A percentile compares a stretch with the other conserved stretches of the same genome.
Conservation (phyloP, 441 rosid genomes). For the Dalechampia spathulata region DNA sequence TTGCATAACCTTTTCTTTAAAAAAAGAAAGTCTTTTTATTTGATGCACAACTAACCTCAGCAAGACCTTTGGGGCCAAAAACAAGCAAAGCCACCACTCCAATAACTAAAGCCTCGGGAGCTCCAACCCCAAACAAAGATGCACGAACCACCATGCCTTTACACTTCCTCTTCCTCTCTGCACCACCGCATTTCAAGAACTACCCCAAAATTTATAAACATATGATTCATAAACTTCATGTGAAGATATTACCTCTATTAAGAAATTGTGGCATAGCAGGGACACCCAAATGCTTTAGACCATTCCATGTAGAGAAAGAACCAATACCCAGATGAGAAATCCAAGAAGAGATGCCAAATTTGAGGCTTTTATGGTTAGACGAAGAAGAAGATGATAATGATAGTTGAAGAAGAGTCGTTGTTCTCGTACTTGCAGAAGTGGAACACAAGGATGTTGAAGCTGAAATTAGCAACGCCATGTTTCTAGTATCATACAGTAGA, state of each 20-base stretch:
- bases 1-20: too few relatives aligned
- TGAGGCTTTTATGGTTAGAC: slow-evolving; percentile 23
- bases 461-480: slow-evolving; percentile 49
- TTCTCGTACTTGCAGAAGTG: slow-evolving; percentile 25
- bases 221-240: not conserved
- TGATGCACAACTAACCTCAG: slow-evolving; percentile 53
- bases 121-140: slow-evolving; percentile 95
- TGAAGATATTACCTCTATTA: slow-evolving; percentile 27
- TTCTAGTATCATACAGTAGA: too few relatives aligned
- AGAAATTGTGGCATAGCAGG: slow-evolving; percentile 40
- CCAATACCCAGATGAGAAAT: slow-evolving; percentile 34
- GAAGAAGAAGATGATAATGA: too few relatives aligned
- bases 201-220: not conserved
- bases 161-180: slow-evolving; percentile 48
- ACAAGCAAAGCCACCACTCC: slow-evolving; percentile 96
- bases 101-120: slow-evolving; percentile 96
- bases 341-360: slow-evolving; percentile 21
- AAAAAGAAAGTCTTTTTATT: not conserved
- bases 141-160: slow-evolving; percentile 58
- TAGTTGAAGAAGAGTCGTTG: slow-evolving; percentile 17
- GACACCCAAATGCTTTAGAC: slow-evolving; percentile 56
- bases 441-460: slow-evolving; percentile 20
- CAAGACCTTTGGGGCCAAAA: slow-evolving; percentile 98
- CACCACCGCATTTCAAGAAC: slow-evolving; percentile 9
- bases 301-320: slow-evolving; percentile 48